These are phyloP conservation scores for Paxillus rubicundulus DNA, from an alignment of 768 basidiomycete species.

Conservation along the genomic window DNA sequence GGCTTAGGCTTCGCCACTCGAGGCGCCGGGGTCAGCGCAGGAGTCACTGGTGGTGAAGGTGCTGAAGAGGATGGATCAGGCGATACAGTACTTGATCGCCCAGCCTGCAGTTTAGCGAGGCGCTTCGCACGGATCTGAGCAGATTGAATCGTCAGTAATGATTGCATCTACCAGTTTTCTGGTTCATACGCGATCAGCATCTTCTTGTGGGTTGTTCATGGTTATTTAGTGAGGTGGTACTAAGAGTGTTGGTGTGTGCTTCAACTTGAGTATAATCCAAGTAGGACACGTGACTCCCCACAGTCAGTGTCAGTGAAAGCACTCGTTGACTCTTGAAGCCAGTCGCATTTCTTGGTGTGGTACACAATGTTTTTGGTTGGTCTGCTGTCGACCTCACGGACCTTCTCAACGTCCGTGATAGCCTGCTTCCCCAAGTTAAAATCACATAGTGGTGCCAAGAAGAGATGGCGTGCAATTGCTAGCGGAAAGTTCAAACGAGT, in stretches of 20 bases:
- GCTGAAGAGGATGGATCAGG: slow-evolving; percentile 14
- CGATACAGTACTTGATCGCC: slow-evolving; percentile 39
- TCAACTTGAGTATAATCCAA: not conserved
- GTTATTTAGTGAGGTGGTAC: slow-evolving; percentile 25
- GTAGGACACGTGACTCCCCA: not conserved
- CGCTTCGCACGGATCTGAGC: slow-evolving; percentile 87
- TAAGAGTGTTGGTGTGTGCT: not conserved
- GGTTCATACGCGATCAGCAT: slow-evolving; percentile 71
- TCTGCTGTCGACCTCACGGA: slow-evolving; percentile 31
- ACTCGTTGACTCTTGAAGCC: too few species aligned
- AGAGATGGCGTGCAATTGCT: slow-evolving; percentile 72
- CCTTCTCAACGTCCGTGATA: slow-evolving; percentile 60
- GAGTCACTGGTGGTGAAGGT: slow-evolving; percentile 24
- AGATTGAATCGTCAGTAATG: not conserved
- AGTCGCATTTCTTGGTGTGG: not conserved
- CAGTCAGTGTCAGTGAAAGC: too few species aligned
- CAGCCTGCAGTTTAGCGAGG: slow-evolving; percentile 74
- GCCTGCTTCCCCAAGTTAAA: slow-evolving; percentile 73
- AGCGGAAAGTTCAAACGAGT: slow-evolving; percentile 76
- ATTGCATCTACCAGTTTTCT: not conserved
- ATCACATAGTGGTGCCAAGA: slow-evolving; percentile 78
- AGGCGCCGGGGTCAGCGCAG: slow-evolving; percentile 26
- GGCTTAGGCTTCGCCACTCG: slow-evolving; percentile 38
- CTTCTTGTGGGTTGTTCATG: slow-evolving; percentile 56
- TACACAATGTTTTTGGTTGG: slow-evolving; percentile 30